Evolutionary conservation across 768 basidiomycete species (phyloP).

Genomic region (Boletus subparvulus): DNA sequence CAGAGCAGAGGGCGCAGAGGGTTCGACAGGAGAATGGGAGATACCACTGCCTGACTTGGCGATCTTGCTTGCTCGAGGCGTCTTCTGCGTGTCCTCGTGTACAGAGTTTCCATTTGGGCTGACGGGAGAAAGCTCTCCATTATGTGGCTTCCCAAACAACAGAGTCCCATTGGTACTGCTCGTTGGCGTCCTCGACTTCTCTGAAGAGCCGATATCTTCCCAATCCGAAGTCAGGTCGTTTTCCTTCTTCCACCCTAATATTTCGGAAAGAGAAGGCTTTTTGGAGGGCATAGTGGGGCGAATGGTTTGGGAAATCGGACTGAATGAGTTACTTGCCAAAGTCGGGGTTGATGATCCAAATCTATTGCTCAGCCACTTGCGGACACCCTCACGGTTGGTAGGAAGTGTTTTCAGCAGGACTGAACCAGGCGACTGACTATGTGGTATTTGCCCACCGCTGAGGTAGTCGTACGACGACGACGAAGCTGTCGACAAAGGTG

Average conservation of each 20-base stretch:
- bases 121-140: constrained; percentile 31
- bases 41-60: constrained; percentile 26
- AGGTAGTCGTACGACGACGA: constrained; percentile 55
- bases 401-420: constrained; percentile 52
- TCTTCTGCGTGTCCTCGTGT: constrained; percentile 34
- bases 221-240: constrained; percentile 58
- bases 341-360: constrained; percentile 46
- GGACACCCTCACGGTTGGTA: constrained; percentile 74
- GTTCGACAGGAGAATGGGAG: constrained; percentile 23
- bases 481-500: constrained; percentile 43
- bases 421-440: constrained; percentile 35
- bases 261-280: constrained; percentile 68
- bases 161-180: constrained; percentile 41
- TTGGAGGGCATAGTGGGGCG: constrained; percentile 45
- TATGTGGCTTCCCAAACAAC: constrained; percentile 25
- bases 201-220: constrained; percentile 55
- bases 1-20: constrained; percentile 17
- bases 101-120: constrained; percentile 28
- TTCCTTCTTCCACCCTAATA: constrained; percentile 57
- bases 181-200: constrained; percentile 49
- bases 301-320: constrained; percentile 33
- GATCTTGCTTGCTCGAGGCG: constrained; percentile 36
- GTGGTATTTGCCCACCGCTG: constrained; percentile 30
- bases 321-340: constrained; percentile 36
- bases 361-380: constrained; percentile 72